phyloP scores from a whole-genome alignment of 176 grass and related monocot species.

The Otatea glauca region DNA sequence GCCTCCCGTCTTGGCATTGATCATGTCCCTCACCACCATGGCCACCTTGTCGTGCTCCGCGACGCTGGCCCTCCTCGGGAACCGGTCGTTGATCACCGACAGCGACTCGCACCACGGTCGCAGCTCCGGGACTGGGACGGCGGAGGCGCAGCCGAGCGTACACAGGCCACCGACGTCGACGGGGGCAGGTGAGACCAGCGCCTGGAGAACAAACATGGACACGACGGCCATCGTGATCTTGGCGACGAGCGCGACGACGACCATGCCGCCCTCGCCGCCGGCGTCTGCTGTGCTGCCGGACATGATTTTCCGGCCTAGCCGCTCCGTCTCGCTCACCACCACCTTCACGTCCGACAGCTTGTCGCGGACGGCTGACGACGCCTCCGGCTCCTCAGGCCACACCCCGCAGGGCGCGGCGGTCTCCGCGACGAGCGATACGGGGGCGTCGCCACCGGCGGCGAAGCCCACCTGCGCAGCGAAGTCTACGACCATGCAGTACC shows the following conservation, averaged over 20 bases:
- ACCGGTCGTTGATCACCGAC: slow-evolving; percentile 50
- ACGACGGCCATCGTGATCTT: slow-evolving; percentile 71
- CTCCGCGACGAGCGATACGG: slow-evolving; percentile 6
- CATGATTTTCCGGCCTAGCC: slow-evolving; percentile 31
- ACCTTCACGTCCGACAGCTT: slow-evolving; percentile 48
- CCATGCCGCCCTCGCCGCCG: slow-evolving; percentile 21
- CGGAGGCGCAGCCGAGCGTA: slow-evolving; percentile 7
- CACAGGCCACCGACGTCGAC: neutral
- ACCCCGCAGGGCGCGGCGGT: neutral
- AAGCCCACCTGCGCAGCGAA: slow-evolving; percentile 43
- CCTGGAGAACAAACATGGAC: slow-evolving; percentile 67
- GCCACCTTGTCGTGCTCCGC: slow-evolving; percentile 73
- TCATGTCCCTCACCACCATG: slow-evolving; percentile 52
- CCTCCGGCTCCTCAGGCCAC: neutral
- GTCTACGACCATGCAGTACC: slow-evolving; percentile 79
- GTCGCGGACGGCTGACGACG: neutral
- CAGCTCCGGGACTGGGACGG: slow-evolving; percentile 47
- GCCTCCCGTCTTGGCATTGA: slow-evolving; percentile 32
- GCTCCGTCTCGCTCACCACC: slow-evolving; percentile 49
- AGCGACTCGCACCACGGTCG: slow-evolving; percentile 74
- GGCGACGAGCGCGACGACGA: slow-evolving; percentile 74
- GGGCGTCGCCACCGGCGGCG: neutral
- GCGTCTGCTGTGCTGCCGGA: neutral
- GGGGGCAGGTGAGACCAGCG: slow-evolving; percentile 50
- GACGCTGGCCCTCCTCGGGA: slow-evolving; percentile 31